Evolutionary conservation across 495 filamentous ascomycete species (phyloP).

Genomic region (Talaromyces trachyspermus): DNA sequence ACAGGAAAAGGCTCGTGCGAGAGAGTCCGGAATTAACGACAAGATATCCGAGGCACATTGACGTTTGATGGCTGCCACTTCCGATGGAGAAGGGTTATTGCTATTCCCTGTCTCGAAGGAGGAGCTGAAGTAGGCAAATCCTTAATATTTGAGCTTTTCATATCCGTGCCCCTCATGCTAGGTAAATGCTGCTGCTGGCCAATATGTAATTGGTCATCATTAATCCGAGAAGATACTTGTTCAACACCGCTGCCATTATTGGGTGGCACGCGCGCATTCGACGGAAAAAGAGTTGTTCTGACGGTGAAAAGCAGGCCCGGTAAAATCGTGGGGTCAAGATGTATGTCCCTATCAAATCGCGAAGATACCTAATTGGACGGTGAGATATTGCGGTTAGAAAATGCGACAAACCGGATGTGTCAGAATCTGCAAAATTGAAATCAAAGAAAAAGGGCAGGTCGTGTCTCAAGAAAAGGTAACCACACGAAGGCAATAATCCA

Average conservation of each 20-base stretch:
- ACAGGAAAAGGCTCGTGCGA: slow-evolving; percentile 35
- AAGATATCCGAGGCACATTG: slow-evolving; percentile 47
- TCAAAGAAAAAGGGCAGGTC: background rate
- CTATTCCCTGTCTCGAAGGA: too few relatives aligned
- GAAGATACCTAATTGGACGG: slow-evolving; percentile 58
- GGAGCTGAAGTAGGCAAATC: background rate
- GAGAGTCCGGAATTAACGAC: slow-evolving; percentile 33
- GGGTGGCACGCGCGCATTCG: slow-evolving; percentile 47
- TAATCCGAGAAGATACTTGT: background rate
- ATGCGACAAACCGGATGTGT: background rate
- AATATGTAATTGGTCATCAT: background rate
- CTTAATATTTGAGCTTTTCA: background rate
- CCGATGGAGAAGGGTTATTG: slow-evolving; percentile 22
- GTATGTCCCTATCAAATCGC: slow-evolving; percentile 56
- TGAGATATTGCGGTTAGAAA: slow-evolving; percentile 19
- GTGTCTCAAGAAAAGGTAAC: too few relatives aligned
- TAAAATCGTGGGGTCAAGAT: slow-evolving; percentile 59
- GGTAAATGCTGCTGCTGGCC: background rate
- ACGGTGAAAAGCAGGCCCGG: slow-evolving; percentile 65
- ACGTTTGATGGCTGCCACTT: slow-evolving; percentile 46
- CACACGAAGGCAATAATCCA: too few relatives aligned
- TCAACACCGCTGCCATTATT: slow-evolving; percentile 15
- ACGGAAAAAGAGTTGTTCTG: slow-evolving; percentile 71
- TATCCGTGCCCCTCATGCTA: background rate
- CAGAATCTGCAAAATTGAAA: background rate